Evolutionary conservation across 306 rosid species (phyloP).

Genomic region (Myrica gale): DNA sequence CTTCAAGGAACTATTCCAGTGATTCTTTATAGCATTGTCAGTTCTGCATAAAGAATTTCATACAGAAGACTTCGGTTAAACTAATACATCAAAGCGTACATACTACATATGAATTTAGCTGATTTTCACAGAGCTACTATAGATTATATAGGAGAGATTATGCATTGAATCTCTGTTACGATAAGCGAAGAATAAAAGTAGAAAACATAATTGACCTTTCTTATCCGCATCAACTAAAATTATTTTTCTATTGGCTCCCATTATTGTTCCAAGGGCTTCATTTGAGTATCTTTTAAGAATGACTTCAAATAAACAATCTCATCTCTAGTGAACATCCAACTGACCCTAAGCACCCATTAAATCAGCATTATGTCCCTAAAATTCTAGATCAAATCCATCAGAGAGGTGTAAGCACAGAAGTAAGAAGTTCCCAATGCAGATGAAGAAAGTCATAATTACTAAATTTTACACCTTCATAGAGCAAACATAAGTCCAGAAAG

Average conservation of each 20-base stretch:
- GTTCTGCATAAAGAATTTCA: constrained; percentile 58
- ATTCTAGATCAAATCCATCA: constrained; percentile 1
- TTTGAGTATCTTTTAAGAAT: not conserved
- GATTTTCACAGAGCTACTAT: not conserved
- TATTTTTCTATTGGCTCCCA: constrained; percentile 4
- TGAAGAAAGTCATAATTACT: not conserved
- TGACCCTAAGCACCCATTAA: not conserved
- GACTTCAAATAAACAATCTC: not conserved
- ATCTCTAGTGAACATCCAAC: constrained; percentile 12
- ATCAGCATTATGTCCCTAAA: not conserved
- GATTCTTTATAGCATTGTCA: constrained; percentile 96
- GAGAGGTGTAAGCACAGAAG: not conserved
- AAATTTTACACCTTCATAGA: not conserved
- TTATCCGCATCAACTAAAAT: constrained; percentile 9
- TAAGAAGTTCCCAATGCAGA: not conserved
- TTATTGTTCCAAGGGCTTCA: constrained; percentile 17
- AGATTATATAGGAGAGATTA: not conserved
- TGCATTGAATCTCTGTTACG: not conserved
- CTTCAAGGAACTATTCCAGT: constrained; percentile 99
- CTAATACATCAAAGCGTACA: constrained; percentile 8
- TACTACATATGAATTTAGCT: constrained; percentile 11
- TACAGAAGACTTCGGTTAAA: constrained; percentile 8
- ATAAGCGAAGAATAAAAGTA: not conserved
- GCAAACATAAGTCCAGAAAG: not conserved
- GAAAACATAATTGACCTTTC: not conserved